A percentile compares a stretch with the other conserved stretches of the same genome.
These are phyloP conservation scores for Xylaria hypoxylon DNA, from an alignment of 2,329 filamentous ascomycete genomes.

Conservation along the genomic window DNA sequence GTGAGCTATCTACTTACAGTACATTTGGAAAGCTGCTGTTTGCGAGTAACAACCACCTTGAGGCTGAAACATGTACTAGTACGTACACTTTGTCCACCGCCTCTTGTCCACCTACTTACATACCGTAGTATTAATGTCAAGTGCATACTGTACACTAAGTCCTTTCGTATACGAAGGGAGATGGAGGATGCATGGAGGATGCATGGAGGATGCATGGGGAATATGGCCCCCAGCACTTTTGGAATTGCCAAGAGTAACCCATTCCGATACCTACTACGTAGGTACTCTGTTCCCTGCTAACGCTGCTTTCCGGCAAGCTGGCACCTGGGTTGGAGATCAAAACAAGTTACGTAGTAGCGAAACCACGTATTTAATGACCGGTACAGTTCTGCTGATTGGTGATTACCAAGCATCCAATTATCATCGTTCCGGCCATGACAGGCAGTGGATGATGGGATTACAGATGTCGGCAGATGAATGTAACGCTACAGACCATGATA, in stretches of 20 bases:
- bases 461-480: neutral
- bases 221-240: neutral
- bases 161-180: neutral
- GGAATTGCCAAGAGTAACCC: neutral
- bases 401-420: neutral
- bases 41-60: neutral
- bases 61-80: constrained; percentile 18
- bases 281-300: neutral
- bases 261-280: neutral
- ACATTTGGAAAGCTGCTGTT: constrained; percentile 24
- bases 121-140: constrained; percentile 2
- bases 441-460: too few relatives aligned
- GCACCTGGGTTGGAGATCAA: neutral
- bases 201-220: neutral
- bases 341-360: neutral
- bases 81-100: neutral
- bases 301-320: neutral
- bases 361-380: neutral
- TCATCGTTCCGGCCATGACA: neutral
- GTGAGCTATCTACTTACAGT: constrained; percentile 24
- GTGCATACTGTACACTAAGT: too few relatives aligned
- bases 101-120: too few relatives aligned
- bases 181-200: neutral
- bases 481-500: too few relatives aligned
- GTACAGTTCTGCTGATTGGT: neutral